phyloP scores from a whole-genome alignment of 768 basidiomycete species.

The Lentinula edodes region DNA sequence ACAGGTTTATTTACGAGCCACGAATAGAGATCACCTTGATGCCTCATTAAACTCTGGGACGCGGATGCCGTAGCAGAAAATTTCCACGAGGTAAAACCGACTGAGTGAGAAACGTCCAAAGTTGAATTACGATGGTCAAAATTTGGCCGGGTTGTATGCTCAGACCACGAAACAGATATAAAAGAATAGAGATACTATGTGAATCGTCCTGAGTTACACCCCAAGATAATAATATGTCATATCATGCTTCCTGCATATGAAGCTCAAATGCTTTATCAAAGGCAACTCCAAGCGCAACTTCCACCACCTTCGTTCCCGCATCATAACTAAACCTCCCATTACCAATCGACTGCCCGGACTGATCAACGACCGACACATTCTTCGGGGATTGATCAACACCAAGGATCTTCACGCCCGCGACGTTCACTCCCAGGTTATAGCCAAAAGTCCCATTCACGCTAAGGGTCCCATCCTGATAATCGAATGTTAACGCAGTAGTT shows the following conservation, averaged over 20 bases:
- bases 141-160: too few relatives aligned
- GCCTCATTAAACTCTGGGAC: too few relatives aligned
- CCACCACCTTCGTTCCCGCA: conserved; percentile 32
- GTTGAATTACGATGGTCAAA: too few relatives aligned
- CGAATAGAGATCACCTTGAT: too few relatives aligned
- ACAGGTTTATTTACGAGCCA: too few relatives aligned
- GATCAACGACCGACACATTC: conserved; percentile 24
- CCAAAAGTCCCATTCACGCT: conserved; percentile 32
- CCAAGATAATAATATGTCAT: too few relatives aligned
- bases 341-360: conserved; percentile 12
- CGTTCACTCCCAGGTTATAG: conserved; percentile 30
- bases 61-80: too few relatives aligned
- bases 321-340: conserved; percentile 38
- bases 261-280: conserved; percentile 31
- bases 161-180: too few relatives aligned
- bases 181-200: too few relatives aligned
- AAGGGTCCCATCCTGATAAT: conserved; percentile 23
- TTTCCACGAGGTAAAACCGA: too few relatives aligned
- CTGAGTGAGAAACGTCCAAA: too few relatives aligned
- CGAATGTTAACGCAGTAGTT: conserved; percentile 28
- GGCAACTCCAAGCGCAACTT: conserved; percentile 32
- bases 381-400: conserved; percentile 24
- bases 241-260: neutral
- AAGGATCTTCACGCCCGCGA: conserved; percentile 32
- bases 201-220: too few relatives aligned